phyloP scores from a whole-genome alignment of 2,329 filamentous ascomycete species.

The Ophiostoma pallidulum region DNA sequence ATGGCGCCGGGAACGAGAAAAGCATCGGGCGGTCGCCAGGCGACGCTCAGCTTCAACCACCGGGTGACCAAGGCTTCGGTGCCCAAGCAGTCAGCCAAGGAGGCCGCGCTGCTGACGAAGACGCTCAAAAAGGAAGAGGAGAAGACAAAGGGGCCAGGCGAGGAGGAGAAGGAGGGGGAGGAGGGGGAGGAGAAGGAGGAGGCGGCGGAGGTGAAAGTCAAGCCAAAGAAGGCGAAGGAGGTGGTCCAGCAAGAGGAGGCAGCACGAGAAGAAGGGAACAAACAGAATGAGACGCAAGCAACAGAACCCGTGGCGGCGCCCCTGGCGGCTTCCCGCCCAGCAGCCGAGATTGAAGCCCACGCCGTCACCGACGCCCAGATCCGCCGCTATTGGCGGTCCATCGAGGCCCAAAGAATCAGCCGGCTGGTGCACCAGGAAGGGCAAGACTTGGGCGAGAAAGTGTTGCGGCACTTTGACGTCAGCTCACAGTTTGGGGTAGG shows the following conservation, averaged over 20 bases:
- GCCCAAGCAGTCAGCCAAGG: conserved; percentile 36
- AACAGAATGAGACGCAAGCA: conserved; percentile 19
- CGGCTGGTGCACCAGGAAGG: conserved; percentile 69
- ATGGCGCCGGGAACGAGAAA: conserved; percentile 42
- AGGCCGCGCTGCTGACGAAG: conserved; percentile 24
- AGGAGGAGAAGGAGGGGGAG: conserved; percentile 18
- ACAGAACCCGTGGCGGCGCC: conserved; percentile 22
- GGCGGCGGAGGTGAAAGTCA: not conserved
- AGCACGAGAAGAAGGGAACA: conserved; percentile 20
- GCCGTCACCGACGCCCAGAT: conserved; percentile 60
- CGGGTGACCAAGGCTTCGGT: conserved; percentile 43
- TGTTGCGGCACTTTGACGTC: conserved; percentile 85
- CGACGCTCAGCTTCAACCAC: conserved; percentile 49
- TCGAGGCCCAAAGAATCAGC: conserved; percentile 60
- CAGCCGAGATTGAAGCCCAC: conserved; percentile 46
- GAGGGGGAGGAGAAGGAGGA: conserved; percentile 5
- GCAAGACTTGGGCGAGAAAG: conserved; percentile 67
- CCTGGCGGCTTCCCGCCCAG: conserved; percentile 16
- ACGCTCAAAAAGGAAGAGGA: conserved; percentile 18
- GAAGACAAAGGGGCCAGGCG: conserved; percentile 17
- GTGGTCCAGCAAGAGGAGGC: conserved; percentile 18
- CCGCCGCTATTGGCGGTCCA: conserved; percentile 63
- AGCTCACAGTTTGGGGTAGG: conserved; percentile 85
- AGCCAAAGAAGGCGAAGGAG: not conserved
- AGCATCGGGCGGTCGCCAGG: conserved; percentile 41